phyloP scores from a whole-genome alignment of 345 rosid genomes.

The Pistacia integerrima region DNA sequence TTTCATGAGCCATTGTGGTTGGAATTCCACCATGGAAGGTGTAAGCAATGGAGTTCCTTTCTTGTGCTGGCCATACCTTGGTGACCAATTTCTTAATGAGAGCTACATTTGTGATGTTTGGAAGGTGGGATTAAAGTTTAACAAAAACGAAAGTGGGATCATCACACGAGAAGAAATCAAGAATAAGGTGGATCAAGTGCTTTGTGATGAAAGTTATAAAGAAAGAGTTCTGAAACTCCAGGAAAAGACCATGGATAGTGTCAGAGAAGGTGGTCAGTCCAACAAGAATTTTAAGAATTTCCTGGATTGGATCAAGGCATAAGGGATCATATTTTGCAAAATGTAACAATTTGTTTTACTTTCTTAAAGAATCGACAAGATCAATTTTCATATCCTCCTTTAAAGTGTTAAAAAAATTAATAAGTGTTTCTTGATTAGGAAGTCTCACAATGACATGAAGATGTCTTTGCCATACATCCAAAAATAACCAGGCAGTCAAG shows the following conservation, averaged over 20 bases:
- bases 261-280: conserved; percentile 31
- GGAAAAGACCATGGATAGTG: conserved; percentile 12
- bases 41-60: conserved; percentile 51
- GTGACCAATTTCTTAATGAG: conserved; percentile 47
- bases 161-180: conserved; percentile 29
- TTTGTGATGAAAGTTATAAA: conserved; percentile 24
- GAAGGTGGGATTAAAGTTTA: conserved; percentile 54
- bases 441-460: too few relatives aligned
- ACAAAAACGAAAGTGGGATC: conserved; percentile 31
- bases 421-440: too few relatives aligned
- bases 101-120: conserved; percentile 46
- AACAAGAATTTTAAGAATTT: conserved; percentile 26
- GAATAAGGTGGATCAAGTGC: conserved; percentile 34
- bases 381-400: too few relatives aligned
- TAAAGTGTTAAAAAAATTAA: too few relatives aligned
- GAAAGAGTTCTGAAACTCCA: conserved; percentile 26
- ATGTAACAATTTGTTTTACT: not conserved
- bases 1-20: conserved; percentile 61
- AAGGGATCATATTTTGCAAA: not conserved
- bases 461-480: not conserved
- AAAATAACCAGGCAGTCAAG: not conserved
- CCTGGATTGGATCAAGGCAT: conserved; percentile 29
- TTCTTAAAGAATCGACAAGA: too few relatives aligned
- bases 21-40: conserved; percentile 69
- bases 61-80: conserved; percentile 58